Evolutionary conservation across 2,329 filamentous ascomycete species (phyloP), one percentile per base, ranked within the genome.

Genomic region (Emmonsiellopsis sp.): DNA sequence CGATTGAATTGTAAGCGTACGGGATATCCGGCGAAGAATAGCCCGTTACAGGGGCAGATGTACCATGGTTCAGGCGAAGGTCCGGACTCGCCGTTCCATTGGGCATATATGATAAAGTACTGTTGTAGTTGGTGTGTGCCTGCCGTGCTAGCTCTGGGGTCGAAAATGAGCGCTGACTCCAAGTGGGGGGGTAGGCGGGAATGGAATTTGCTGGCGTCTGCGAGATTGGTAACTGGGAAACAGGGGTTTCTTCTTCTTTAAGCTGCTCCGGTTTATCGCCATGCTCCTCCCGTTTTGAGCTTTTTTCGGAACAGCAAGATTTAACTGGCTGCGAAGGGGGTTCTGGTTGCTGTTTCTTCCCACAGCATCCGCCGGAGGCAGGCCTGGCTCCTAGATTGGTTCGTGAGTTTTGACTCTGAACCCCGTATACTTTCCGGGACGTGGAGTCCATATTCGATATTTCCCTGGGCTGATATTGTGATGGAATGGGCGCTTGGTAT

Each of bases 11-110:
- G 6, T 40, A 39, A 10, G n/a, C 7, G 13, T 5, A 11, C 17
- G 33, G 9, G 14, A 42, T 31, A 32, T 45, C 33, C 33, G 50
- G 50, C 6, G 50, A 52, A 11, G 50, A 45, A 45, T 52, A 52
- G 17, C 42, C 50, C 17, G 50, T 52, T 17, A 21, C 42, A 39
- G 50, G 50, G 13, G 32, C 42, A 6, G 50, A 52, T 10, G 33
- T 5, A 27, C 21, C 21, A 37, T 8, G 42, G 3, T 10, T 39
- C 42, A 9, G n/a, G 14, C 13, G 32, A 17, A 44, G 11, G 40
- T 52, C 27, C 2, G 31, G 4, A 14, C 34, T 31, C 27, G 13
- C 11, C 27, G 36, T 52, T 3, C 3, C 32, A 36, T 46, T 33
- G 6, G n/a, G 42, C 14, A 37, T 11, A 31, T 45, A 21, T 8